Evolutionary conservation across 177 flowering plant species (phyloP).

Genomic region (Vitis hybrid): DNA sequence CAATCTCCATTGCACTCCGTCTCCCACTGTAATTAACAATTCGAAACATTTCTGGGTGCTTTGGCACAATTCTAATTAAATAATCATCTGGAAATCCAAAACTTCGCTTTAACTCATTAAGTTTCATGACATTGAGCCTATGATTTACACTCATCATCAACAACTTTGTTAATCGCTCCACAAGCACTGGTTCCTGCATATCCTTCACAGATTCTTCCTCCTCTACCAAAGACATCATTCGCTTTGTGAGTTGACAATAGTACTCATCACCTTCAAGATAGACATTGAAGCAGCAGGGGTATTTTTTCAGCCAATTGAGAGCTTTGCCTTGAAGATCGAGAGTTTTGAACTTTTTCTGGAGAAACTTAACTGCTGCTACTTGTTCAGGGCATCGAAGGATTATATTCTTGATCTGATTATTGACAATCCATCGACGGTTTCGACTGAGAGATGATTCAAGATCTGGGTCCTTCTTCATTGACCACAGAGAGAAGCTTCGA

Average conservation of each 20-base stretch:
- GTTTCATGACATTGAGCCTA: conserved; percentile 71
- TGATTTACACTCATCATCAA: conserved; percentile 67
- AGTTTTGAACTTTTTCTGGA: conserved; percentile 86
- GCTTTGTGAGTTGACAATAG: conserved; percentile 66
- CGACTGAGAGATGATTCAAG: conserved; percentile 82
- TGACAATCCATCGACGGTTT: conserved; percentile 89
- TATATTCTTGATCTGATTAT: conserved; percentile 91
- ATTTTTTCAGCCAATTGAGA: conserved; percentile 83
- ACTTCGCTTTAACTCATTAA: conserved; percentile 71
- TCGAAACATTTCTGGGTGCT: conserved; percentile 67
- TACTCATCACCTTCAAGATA: conserved; percentile 45
- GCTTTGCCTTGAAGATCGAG: conserved; percentile 93
- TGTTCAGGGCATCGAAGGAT: conserved; percentile 74
- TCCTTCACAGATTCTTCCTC: conserved; percentile 74
- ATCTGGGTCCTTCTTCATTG: conserved; percentile 83
- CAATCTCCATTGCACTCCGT: conserved; percentile 76
- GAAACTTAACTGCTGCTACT: conserved; percentile 42
- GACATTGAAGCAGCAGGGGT: conserved; percentile 87
- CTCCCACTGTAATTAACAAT: conserved; percentile 65
- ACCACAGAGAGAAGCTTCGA: conserved; percentile 69
- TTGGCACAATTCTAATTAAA: conserved; percentile 69
- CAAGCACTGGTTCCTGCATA: conserved; percentile 57
- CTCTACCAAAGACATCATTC: conserved; percentile 74
- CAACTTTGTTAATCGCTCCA: conserved; percentile 60
- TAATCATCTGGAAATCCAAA: conserved; percentile 94